Evolutionary conservation across 2,329 filamentous ascomycete species (phyloP).

Genomic region (Hypocreales sp.): DNA sequence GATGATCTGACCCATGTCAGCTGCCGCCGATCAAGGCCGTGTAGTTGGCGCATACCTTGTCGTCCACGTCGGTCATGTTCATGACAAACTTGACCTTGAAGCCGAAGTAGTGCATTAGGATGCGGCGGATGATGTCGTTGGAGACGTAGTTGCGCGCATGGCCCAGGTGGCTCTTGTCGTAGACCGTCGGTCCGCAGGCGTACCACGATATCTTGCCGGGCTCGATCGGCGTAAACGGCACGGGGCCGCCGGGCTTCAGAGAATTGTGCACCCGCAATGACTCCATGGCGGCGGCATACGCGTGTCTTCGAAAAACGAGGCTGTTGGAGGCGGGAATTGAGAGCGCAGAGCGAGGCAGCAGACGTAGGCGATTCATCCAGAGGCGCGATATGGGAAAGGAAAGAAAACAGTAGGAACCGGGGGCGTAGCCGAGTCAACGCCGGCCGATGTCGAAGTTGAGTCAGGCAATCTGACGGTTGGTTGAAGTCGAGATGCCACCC

Average conservation of each 20-base stretch:
- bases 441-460: constrained; percentile 5
- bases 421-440: constrained; percentile 1
- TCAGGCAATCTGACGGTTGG: constrained; percentile 2
- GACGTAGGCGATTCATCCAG: constrained; percentile 21
- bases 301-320: constrained; percentile 17
- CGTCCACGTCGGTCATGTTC: constrained; percentile 81
- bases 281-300: constrained; percentile 26
- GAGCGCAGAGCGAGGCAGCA: constrained; percentile 12
- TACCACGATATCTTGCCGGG: constrained; percentile 68
- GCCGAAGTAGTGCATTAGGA: constrained; percentile 69
- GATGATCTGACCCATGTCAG: constrained; percentile 28
- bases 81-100: constrained; percentile 78
- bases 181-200: constrained; percentile 75
- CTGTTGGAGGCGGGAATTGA: constrained; percentile 12
- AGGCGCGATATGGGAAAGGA: constrained; percentile 4
- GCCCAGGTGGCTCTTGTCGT: constrained; percentile 67
- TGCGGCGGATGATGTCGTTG: constrained; percentile 74
- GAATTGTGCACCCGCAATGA: constrained; percentile 68
- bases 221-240: constrained; percentile 59
- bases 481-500: not conserved
- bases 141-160: constrained; percentile 86
- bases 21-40: not conserved
- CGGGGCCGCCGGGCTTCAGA: constrained; percentile 54
- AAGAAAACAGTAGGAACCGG: constrained; percentile 6
- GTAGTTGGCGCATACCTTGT: constrained; percentile 35